Conservation (phyloP, 768 basidiomycete species). For the Phylloporus sp. region DNA sequence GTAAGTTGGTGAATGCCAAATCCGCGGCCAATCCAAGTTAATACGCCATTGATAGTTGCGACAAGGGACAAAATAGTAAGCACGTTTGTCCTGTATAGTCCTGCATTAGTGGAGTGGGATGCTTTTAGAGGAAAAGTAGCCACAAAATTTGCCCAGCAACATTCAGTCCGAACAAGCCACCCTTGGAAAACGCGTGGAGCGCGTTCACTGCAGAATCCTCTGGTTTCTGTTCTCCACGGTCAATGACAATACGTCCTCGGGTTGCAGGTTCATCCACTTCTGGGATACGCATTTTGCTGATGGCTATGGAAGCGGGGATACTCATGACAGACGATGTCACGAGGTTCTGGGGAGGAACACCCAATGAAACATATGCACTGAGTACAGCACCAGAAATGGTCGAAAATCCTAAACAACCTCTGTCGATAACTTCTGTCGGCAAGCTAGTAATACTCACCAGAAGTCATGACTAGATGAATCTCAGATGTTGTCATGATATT, state of each 20-base stretch:
- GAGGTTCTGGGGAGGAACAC: slow-evolving; percentile 73
- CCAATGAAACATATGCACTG: slow-evolving; percentile 73
- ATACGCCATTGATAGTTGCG: slow-evolving; percentile 73
- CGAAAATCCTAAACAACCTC: slow-evolving; percentile 53
- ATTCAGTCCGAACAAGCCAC: slow-evolving; percentile 77
- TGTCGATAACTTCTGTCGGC: background rate
- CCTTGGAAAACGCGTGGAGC: slow-evolving; percentile 84
- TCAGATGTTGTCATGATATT: slow-evolving; percentile 83
- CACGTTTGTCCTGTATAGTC: slow-evolving; percentile 60
- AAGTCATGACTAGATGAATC: slow-evolving; percentile 84
- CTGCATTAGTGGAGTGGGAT: slow-evolving; percentile 7
- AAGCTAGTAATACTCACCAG: slow-evolving; percentile 40
- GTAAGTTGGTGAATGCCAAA: slow-evolving; percentile 81
- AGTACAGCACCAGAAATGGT: slow-evolving; percentile 92
- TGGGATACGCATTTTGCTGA: slow-evolving; percentile 82
- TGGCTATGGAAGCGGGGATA: slow-evolving; percentile 91
- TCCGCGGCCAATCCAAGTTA: slow-evolving; percentile 85
- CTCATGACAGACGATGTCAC: slow-evolving; percentile 91
- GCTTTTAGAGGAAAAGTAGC: slow-evolving; percentile 19
- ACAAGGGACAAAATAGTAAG: slow-evolving; percentile 82
- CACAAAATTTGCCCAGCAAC: slow-evolving; percentile 87
- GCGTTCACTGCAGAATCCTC: slow-evolving; percentile 64
- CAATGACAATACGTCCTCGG: slow-evolving; percentile 72
- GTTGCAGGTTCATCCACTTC: slow-evolving; percentile 85
- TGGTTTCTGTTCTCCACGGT: slow-evolving; percentile 60